Conservation (phyloP, 139 green algal genomes). For the Chlorella vulgaris region DNA sequence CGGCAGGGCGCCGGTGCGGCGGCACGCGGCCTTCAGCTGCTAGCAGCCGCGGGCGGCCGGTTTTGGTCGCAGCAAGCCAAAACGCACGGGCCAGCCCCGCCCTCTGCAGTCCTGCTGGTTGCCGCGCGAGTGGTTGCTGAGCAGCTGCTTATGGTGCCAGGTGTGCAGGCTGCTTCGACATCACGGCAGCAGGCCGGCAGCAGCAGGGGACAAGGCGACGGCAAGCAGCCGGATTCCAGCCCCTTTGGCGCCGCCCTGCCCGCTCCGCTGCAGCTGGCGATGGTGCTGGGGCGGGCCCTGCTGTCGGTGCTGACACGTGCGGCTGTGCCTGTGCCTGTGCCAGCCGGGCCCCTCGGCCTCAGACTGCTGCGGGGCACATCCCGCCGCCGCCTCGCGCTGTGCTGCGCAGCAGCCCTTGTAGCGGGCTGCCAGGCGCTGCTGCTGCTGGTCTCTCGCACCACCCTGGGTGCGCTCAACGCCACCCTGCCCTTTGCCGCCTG, state of each 20-base stretch:
- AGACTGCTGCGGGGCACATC: background rate
- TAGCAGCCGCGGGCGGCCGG: background rate
- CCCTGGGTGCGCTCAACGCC: background rate
- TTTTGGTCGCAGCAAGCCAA: too few species aligned
- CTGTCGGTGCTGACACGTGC: too few species aligned
- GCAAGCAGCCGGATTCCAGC: too few species aligned
- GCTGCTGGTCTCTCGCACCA: background rate
- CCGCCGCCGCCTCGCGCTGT: background rate
- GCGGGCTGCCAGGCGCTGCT: background rate
- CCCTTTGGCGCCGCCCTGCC: too few species aligned
- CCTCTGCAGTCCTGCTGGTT: constrained; percentile 7
- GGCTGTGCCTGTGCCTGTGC: background rate
- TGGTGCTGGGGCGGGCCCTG: too few species aligned
- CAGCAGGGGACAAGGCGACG: background rate
- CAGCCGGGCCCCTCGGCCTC: background rate
- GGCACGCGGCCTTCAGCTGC: background rate
- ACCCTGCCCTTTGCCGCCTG: background rate
- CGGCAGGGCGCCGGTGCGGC: too few species aligned
- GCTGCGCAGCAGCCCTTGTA: background rate
- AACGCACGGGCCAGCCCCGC: too few species aligned
- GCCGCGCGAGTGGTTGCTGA: background rate
- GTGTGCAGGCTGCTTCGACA: background rate
- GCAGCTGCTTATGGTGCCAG: too few species aligned
- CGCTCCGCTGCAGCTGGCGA: too few species aligned
- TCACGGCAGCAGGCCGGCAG: background rate